Percentiles rank a stretch among this genome's conserved stretches.
Evolutionary conservation across 768 basidiomycete genomes (phyloP).

Genomic region (Hygrophorus russula): DNA sequence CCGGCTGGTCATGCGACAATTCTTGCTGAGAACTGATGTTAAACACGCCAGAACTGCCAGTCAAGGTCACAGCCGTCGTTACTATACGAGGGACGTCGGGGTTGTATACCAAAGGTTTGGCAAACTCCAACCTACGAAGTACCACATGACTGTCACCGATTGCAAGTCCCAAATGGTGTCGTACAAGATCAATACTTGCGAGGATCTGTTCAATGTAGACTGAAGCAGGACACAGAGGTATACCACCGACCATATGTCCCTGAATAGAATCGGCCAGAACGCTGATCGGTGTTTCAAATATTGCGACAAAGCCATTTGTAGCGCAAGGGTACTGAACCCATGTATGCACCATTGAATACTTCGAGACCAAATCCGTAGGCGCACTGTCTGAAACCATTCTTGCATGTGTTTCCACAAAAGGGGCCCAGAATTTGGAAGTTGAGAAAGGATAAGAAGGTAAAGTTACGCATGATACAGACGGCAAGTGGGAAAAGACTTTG

Average conservation of each 20-base stretch:
- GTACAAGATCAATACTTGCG: constrained; percentile 29
- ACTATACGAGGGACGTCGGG: constrained; percentile 20
- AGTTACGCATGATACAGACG: constrained; percentile 29
- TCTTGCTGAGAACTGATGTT: constrained; percentile 30
- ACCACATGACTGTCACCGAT: constrained; percentile 23
- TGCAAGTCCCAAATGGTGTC: constrained; percentile 17
- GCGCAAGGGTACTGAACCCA: constrained; percentile 32
- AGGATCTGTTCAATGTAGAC: constrained; percentile 49
- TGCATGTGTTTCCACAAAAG: constrained; percentile 16
- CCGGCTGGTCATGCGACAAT: constrained; percentile 19
- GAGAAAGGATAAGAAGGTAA: constrained; percentile 59
- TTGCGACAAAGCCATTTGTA: constrained; percentile 25
- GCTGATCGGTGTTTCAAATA: constrained; percentile 43
- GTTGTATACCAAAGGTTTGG: constrained; percentile 42
- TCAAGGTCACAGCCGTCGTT: constrained; percentile 26
- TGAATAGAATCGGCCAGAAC: constrained; percentile 32
- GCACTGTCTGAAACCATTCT: background rate
- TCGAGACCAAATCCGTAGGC: constrained; percentile 7
- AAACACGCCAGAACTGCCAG: constrained; percentile 30
- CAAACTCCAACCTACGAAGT: constrained; percentile 34
- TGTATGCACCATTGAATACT: constrained; percentile 24
- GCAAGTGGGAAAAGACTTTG: constrained; percentile 35
- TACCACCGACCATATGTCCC: constrained; percentile 47
- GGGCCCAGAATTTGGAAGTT: constrained; percentile 44
- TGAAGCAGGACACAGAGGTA: constrained; percentile 54